phyloP scores from a whole-genome alignment of 768 basidiomycete genomes.

The Kwoniella heveanensis region DNA sequence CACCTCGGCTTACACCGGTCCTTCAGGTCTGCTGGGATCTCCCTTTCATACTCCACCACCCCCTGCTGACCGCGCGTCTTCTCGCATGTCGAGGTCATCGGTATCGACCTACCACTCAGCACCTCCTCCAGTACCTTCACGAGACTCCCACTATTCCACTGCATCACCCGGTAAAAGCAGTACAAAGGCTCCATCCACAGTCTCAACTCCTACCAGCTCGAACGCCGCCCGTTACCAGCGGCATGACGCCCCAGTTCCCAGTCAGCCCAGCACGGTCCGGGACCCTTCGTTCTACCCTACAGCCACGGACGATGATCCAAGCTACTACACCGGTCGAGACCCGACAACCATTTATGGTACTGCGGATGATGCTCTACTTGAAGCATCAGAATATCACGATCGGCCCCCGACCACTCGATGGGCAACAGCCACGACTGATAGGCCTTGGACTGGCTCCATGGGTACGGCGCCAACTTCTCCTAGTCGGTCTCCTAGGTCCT shows the following conservation, averaged over 20 bases:
- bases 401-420: conserved; percentile 16
- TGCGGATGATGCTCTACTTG: not conserved
- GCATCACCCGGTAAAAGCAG: conserved; percentile 20
- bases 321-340: conserved; percentile 4
- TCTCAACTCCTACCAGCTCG: not conserved
- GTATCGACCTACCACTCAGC: conserved; percentile 39
- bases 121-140: conserved; percentile 43
- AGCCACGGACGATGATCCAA: conserved; percentile 1
- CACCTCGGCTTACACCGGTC: not conserved
- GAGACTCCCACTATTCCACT: conserved; percentile 37
- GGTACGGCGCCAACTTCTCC: conserved; percentile 7
- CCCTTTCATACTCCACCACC: conserved; percentile 29
- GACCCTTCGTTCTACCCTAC: conserved; percentile 1
- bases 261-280: not conserved
- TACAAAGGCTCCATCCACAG: not conserved
- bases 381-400: conserved; percentile 9
- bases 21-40: conserved; percentile 25
- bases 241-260: conserved; percentile 35
- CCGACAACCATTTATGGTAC: conserved; percentile 5
- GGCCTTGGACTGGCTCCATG: conserved; percentile 4
- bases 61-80: conserved; percentile 18
- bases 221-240: conserved; percentile 33
- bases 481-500: conserved; percentile 8
- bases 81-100: conserved; percentile 13
- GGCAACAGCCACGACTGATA: conserved; percentile 6